Base-by-base conservation (phyloP, 2,329 filamentous ascomycete species). In the Keithomyces neogunnii region DNA sequence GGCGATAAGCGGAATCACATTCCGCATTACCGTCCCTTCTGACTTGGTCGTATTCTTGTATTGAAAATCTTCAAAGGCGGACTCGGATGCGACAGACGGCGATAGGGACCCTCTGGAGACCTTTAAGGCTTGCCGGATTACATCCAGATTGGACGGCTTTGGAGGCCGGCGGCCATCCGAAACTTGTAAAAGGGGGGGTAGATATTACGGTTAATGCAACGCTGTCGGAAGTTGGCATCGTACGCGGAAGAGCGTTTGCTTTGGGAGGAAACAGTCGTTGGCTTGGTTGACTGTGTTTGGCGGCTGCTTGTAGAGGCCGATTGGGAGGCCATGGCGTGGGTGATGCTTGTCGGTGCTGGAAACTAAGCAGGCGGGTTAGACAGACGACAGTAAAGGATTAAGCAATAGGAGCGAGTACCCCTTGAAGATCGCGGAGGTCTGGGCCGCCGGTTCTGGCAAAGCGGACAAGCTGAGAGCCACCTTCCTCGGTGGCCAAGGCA, bases 61-160 rank as follows among this genome's bases (percentile, higher is more conserved):
- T 39, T 51, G 44, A 49, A 72, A 71, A 26, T 60, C 53, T 31
- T 56, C 29, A 31, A 64, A 68, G 0, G 58, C 57, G 28, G 55
- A 57, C n/a, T 70, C 59, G 0, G 64, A 57, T 54, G 69, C 70
- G n/a, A 53, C 51, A 11, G 63, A 66, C 26, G 63, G 61, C 13
- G 67, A 72, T 53, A 72, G 64, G 11, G 68, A 72, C 46, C 26
- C 11, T 33, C 57, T 35, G 9, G 35, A 51, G 28, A 48, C 48
- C 10, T 35, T n/a, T 6, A 60, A 51, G 2, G 30, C 49, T 46
- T 39, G 32, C 7, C 30, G 28, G n/a, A 59, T 59, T 28, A 57
- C 57, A 7, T 53, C 48, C 10, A 55, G 35, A 28, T 60, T 60
- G 3, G 53, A 51, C 6, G 57, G 58, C 29, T 53, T 10, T 7